phyloP scores from a whole-genome alignment of 2,329 filamentous ascomycete genomes.

The Neofusicoccum umdonicola region DNA sequence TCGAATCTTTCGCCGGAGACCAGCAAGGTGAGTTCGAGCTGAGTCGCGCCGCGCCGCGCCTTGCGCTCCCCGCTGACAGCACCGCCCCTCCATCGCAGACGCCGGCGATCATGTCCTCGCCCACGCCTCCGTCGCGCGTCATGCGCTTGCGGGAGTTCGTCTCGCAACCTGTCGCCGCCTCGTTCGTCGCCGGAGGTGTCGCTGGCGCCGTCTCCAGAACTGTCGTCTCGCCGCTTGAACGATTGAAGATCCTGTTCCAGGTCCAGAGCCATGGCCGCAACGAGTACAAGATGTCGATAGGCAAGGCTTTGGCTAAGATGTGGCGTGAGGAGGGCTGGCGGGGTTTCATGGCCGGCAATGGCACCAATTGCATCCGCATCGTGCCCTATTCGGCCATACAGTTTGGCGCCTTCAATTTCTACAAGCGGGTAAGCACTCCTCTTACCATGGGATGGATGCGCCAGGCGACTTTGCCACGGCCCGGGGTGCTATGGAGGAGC shows the following conservation, averaged over 20 bases:
- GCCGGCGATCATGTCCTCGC: constrained; percentile 17
- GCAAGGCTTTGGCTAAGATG: constrained; percentile 89
- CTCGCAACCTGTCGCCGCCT: constrained; percentile 81
- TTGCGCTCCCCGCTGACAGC: constrained; percentile 5
- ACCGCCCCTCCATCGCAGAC: constrained; percentile 10
- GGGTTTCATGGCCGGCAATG: constrained; percentile 96
- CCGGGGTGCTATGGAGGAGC: background rate
- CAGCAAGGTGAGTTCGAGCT: constrained; percentile 9
- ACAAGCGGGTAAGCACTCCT: constrained; percentile 72
- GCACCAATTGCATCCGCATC: constrained; percentile 97
- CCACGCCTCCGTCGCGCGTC: constrained; percentile 16
- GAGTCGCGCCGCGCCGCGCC: background rate
- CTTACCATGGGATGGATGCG: background rate
- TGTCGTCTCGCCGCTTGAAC: constrained; percentile 91
- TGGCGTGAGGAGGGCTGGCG: constrained; percentile 95
- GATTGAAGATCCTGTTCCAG: constrained; percentile 97
- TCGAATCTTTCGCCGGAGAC: constrained; percentile 9
- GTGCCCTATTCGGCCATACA: constrained; percentile 98
- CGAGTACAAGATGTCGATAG: constrained; percentile 90
- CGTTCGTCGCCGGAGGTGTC: constrained; percentile 90
- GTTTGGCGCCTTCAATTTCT: constrained; percentile 97
- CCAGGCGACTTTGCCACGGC: no score
- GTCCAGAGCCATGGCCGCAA: constrained; percentile 86
- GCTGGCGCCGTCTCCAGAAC: constrained; percentile 97
- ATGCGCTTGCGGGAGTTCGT: constrained; percentile 42